Conservation (phyloP, 495 filamentous ascomycete genomes). For the Xylaria bambusicola region DNA sequence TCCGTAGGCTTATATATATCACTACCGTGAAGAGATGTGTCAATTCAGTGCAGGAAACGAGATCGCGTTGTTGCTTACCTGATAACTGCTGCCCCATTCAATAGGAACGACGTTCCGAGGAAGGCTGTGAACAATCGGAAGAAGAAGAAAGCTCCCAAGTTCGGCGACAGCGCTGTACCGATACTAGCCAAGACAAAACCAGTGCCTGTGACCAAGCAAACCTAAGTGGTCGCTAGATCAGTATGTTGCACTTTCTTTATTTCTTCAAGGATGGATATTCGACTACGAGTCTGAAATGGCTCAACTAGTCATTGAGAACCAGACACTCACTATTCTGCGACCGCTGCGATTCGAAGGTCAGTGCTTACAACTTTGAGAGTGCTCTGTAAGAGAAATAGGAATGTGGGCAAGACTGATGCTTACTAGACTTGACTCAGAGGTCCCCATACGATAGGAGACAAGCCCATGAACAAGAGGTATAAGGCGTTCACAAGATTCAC, state of each 20-base stretch:
- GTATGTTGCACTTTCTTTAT: neutral
- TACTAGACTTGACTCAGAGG: slow-evolving; percentile 65
- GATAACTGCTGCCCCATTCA: slow-evolving; percentile 65
- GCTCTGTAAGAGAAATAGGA: neutral
- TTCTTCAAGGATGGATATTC: too few species aligned
- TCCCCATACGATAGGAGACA: slow-evolving; percentile 67
- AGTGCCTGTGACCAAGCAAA: slow-evolving; percentile 56
- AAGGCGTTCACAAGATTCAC: slow-evolving; percentile 71
- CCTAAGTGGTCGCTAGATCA: slow-evolving; percentile 35
- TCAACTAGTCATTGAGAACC: too few species aligned
- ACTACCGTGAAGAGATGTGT: slow-evolving; percentile 27
- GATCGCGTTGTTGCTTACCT: slow-evolving; percentile 29
- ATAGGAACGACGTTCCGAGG: slow-evolving; percentile 69
- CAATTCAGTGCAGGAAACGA: slow-evolving; percentile 1
- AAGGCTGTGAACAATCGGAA: slow-evolving; percentile 71
- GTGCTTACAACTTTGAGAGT: neutral
- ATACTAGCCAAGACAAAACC: slow-evolving; percentile 66
- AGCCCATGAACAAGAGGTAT: slow-evolving; percentile 70
- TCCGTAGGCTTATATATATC: slow-evolving; percentile 67
- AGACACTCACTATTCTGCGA: slow-evolving; percentile 16
- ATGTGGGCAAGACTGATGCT: neutral
- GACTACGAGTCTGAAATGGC: neutral
- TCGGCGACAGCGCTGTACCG: slow-evolving; percentile 67
- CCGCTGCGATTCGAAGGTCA: slow-evolving; percentile 11
- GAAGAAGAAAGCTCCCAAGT: slow-evolving; percentile 66